These are phyloP conservation scores for Angomonas ambiguus DNA, from an alignment of 208 protist species.

Conservation along the genomic window DNA sequence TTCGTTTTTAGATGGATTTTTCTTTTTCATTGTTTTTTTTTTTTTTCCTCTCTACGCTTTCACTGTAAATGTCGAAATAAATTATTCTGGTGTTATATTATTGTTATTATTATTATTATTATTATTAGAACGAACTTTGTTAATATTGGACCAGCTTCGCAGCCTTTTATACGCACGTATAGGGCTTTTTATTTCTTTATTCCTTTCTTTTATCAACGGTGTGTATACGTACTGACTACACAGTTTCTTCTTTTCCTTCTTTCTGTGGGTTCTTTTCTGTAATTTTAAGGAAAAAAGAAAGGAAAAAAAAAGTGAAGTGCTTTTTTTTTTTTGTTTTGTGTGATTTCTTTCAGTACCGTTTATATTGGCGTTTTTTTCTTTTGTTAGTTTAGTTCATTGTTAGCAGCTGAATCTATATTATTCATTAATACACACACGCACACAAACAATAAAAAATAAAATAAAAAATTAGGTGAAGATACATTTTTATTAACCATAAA, in stretches of 20 bases:
- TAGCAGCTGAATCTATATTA: neutral
- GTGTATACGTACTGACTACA: no score
- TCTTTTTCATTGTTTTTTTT: constrained; percentile 2
- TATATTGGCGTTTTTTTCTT: constrained; percentile 14
- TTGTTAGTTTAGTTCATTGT: neutral
- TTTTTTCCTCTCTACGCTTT: constrained; percentile 13
- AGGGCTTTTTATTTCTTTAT: constrained; percentile 18
- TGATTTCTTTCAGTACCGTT: no score
- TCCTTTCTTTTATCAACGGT: constrained; percentile 1
- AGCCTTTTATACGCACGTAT: no score
- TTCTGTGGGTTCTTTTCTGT: constrained; percentile 8
- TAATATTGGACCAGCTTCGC: constrained; percentile 12
- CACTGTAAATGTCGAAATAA: neutral
- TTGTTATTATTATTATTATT: neutral
- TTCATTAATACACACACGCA: neutral
- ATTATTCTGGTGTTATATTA: constrained; percentile 1
- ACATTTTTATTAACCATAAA: neutral
- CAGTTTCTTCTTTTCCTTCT: neutral
- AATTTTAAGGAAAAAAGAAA: neutral
- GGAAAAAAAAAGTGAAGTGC: neutral
- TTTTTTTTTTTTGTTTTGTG: constrained; percentile 3
- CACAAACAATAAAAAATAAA: neutral
- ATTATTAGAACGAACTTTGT: no score
- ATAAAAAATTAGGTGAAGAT: neutral
- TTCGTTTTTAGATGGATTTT: neutral